These are phyloP conservation scores for Pyricularia grisea DNA, from an alignment of 2,329 filamentous ascomycete species.

Conservation along the genomic window DNA sequence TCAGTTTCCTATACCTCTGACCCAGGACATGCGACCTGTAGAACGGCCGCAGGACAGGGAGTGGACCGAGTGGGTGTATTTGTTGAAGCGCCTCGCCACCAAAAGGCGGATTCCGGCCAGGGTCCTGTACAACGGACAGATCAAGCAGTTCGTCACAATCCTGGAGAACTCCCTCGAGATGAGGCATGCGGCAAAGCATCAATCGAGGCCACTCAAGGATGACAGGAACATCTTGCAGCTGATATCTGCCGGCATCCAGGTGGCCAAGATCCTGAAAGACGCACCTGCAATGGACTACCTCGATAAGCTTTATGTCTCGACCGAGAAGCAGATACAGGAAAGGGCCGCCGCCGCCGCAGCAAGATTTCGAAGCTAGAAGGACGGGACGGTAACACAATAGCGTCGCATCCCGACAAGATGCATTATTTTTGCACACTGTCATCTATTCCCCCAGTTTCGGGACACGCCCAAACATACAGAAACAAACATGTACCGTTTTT, in stretches of 20 bases:
- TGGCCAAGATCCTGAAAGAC: conserved; percentile 81
- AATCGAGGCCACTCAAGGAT: conserved; percentile 75
- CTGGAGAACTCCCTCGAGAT: conserved; percentile 83
- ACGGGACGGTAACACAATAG: background rate
- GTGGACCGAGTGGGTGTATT: conserved; percentile 88
- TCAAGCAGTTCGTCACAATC: conserved; percentile 84
- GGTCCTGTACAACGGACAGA: conserved; percentile 80
- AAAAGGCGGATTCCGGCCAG: conserved; percentile 78
- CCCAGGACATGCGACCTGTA: conserved; percentile 71
- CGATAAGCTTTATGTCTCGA: conserved; percentile 72
- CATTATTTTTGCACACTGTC: background rate
- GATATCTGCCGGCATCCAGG: conserved; percentile 78
- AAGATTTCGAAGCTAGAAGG: conserved; percentile 24
- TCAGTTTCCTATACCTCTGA: conserved; percentile 79
- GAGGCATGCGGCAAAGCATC: conserved; percentile 76
- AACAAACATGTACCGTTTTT: background rate
- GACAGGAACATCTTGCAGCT: conserved; percentile 82
- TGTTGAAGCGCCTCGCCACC: conserved; percentile 76
- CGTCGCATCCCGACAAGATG: background rate
- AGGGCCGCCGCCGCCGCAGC: conserved; percentile 35
- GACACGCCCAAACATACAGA: background rate
- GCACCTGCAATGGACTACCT: conserved; percentile 74
- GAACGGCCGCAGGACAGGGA: conserved; percentile 68
- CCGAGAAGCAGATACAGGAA: conserved; percentile 69
- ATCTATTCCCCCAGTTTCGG: background rate